Evolutionary conservation across 1,284 basidiomycete genomes (phyloP), one percentile per base, ranked within the genome.

Genomic region (Xerocomus nothofagi): DNA sequence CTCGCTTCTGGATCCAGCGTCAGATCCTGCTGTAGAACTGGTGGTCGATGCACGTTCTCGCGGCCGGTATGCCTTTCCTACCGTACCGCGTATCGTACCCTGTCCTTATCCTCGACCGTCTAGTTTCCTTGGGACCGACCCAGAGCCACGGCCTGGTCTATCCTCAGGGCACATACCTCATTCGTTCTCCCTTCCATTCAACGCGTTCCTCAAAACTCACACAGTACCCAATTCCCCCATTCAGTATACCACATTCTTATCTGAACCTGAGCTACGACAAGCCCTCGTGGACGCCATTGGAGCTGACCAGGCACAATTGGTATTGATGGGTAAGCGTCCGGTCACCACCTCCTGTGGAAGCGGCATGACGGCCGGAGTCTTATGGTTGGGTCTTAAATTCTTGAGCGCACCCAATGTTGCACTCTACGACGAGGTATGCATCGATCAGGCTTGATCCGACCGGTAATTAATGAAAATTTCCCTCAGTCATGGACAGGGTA

Each of bases 351-450:
- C 78, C 50, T 96, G 93, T 71, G 93, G 93, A 39, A 93, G 89
- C 60, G 97, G 97, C 15, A 99, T 99, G 97, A 98, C 95, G 12
- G 97, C 97, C 3, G 91, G 84, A 6, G 76, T 97, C 6, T 77
- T 98, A 11, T 98, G 95, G 93, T 75, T 97, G 48, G 94, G 91
- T 24, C 67, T 95, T 52, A 81, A 85, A 67, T 63, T 86, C 26
- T 65, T 92, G 36, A 85, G 82, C 10, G 79, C 81, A 5, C 63
- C 77, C 32, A 73, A 71, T 21, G 75, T 86, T 55, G 80, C 80
- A 33, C 63, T 98, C 21, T 93, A 97, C 55, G 93, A 95, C 57
- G 93, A 95, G 79, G 88, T 89, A 57, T 53, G 81, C 60, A 31
- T 52, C 38, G 38, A 46, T 60, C 47, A 39, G 26, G 40, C 30